A percentile compares a stretch with the other conserved stretches of the same genome.
Evolutionary conservation across 768 basidiomycete species (phyloP).

Genomic region (Gymnopilus junonius): DNA sequence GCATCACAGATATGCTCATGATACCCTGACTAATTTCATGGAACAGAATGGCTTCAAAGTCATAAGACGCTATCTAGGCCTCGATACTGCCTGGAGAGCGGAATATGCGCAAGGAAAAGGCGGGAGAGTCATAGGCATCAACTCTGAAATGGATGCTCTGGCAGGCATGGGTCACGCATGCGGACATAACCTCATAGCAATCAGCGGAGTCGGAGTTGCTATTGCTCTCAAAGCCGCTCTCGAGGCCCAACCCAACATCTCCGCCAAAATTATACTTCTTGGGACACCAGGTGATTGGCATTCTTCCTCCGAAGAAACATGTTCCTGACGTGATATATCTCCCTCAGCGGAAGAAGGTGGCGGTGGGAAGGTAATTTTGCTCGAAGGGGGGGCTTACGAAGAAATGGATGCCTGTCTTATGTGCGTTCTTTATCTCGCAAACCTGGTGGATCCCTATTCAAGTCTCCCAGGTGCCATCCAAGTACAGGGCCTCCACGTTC

Average conservation of each 20-base stretch:
- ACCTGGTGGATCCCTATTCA: neutral
- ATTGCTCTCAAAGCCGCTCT: constrained; percentile 74
- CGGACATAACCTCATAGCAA: constrained; percentile 85
- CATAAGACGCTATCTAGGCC: constrained; percentile 68
- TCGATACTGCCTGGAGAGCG: constrained; percentile 80
- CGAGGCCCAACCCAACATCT: constrained; percentile 54
- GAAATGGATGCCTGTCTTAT: constrained; percentile 85
- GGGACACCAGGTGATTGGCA: constrained; percentile 69
- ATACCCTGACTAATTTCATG: constrained; percentile 71
- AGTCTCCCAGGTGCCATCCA: constrained; percentile 70
- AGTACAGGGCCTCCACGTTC: constrained; percentile 56
- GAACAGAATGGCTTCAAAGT: constrained; percentile 68
- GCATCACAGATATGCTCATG: constrained; percentile 67
- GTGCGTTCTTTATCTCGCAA: constrained; percentile 35
- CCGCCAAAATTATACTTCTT: constrained; percentile 73
- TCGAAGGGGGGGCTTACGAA: constrained; percentile 77
- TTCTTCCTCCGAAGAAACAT: neutral
- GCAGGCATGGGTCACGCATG: constrained; percentile 67
- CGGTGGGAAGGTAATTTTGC: constrained; percentile 75
- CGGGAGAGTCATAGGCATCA: constrained; percentile 74
- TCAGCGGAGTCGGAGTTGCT: constrained; percentile 75
- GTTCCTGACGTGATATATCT: neutral
- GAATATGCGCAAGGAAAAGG: constrained; percentile 63
- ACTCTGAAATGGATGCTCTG: constrained; percentile 80
- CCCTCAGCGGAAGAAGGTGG: constrained; percentile 74